A percentile compares a stretch with the other conserved stretches of the same genome.
Conservation (phyloP, 352 stramenopile species). For the Blastocystis sp. region DNA sequence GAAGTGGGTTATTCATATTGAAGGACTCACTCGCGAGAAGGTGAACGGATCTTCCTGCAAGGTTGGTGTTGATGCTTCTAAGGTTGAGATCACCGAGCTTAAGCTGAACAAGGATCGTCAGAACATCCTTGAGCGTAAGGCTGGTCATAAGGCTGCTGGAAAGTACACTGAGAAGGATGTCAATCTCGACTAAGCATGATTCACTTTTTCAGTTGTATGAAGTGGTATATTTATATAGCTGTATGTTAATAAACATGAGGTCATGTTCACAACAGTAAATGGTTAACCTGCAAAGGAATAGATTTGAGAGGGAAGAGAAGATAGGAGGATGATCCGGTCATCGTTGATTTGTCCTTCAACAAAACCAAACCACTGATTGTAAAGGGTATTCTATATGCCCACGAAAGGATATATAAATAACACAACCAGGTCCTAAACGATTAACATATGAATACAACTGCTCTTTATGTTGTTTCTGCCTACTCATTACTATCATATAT, state of each 20-base stretch:
- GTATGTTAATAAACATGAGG: slow-evolving; percentile 17
- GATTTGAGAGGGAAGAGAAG: neutral
- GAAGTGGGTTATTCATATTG: slow-evolving; percentile 99
- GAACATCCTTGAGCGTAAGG: slow-evolving; percentile 96
- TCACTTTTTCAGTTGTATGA: neutral
- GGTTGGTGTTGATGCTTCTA: slow-evolving; percentile 94
- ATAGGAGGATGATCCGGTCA: slow-evolving; percentile 26
- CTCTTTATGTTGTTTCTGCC: slow-evolving; percentile 18
- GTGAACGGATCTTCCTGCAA: slow-evolving; percentile 90
- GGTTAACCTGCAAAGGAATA: neutral
- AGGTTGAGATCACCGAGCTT: slow-evolving; percentile 98
- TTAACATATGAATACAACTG: slow-evolving; percentile 57
- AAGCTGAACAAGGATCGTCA: slow-evolving; percentile 99
- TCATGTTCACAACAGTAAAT: neutral
- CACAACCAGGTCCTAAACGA: slow-evolving; percentile 47
- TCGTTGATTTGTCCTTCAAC: neutral
- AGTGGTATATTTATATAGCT: slow-evolving; percentile 58
- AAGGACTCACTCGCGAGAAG: slow-evolving; percentile 96
- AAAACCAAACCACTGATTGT: slow-evolving; percentile 49
- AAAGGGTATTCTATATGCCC: neutral
- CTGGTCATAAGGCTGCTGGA: slow-evolving; percentile 73
- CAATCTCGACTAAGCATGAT: slow-evolving; percentile 72
- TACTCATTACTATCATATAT: neutral
- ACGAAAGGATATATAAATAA: slow-evolving; percentile 43
- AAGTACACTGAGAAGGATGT: slow-evolving; percentile 68